Conservation (phyloP, 139 green algal species). For the Chlamydomonas sp. region DNA sequence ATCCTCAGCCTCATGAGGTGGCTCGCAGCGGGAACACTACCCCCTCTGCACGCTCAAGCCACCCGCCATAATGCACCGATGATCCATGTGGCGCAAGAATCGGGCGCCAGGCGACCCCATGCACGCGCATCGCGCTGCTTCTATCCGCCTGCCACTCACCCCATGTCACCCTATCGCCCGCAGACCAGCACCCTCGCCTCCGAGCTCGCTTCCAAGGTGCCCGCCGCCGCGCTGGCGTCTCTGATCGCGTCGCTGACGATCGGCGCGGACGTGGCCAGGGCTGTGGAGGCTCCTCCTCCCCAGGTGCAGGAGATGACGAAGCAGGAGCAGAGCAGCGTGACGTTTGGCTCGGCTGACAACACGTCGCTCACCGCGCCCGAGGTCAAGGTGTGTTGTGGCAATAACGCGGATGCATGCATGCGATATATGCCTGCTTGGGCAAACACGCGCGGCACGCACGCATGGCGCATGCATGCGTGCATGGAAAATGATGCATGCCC, state of each 20-base stretch:
- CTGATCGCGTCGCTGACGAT: constrained; percentile 43
- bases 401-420: no score
- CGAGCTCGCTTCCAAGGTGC: constrained; percentile 42
- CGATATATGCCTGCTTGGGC: no score
- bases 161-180: neutral
- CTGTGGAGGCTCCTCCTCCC: constrained; percentile 41
- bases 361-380: constrained; percentile 35
- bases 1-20: neutral
- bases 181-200: constrained; percentile 24
- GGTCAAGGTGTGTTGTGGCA: constrained; percentile 22
- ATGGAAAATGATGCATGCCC: no score
- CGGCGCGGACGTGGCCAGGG: constrained; percentile 32
- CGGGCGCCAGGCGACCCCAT: no score
- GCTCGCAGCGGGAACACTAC: neutral
- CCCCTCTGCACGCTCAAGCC: neutral
- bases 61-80: no score
- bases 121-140: no score
- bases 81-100: no score
- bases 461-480: no score
- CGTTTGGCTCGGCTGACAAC: constrained; percentile 8
- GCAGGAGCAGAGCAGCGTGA: constrained; percentile 24
- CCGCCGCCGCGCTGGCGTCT: constrained; percentile 46
- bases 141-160: no score
- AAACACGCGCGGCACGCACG: no score
- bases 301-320: constrained; percentile 21